phyloP scores from a whole-genome alignment of 176 grass and related monocot species.

The Carex parvula region DNA sequence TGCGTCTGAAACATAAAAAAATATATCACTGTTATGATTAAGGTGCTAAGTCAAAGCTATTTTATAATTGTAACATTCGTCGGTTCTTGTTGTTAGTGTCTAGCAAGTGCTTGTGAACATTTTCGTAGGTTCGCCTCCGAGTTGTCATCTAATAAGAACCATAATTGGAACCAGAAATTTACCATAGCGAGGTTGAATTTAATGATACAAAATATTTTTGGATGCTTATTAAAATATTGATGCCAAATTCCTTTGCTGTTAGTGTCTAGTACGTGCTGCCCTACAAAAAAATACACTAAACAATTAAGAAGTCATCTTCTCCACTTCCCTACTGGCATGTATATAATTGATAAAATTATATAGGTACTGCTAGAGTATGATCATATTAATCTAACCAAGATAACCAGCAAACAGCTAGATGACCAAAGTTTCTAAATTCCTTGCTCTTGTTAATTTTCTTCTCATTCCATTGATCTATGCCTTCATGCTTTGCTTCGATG shows the following conservation, averaged over 20 bases:
- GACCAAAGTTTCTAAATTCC: conserved; percentile 4
- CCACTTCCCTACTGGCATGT: neutral
- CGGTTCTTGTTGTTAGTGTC: neutral
- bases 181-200: too few species aligned
- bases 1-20: too few species aligned
- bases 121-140: neutral
- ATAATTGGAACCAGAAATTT: too few species aligned
- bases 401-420: neutral
- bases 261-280: neutral
- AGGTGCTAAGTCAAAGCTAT: too few species aligned
- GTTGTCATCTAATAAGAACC: too few species aligned
- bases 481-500: conserved; percentile 2
- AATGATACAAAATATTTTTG: neutral
- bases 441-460: neutral
- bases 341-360: conserved; percentile 11
- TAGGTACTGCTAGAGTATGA: neutral
- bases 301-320: conserved; percentile 5
- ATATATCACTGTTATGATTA: too few species aligned
- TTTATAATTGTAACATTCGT: neutral
- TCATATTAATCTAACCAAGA: neutral
- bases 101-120: too few species aligned
- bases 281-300: conserved; percentile 7
- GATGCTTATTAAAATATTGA: too few species aligned
- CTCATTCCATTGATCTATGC: conserved; percentile 15
- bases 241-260: neutral